phyloP scores from a whole-genome alignment of 306 rosid species.

The Malus asiatica region DNA sequence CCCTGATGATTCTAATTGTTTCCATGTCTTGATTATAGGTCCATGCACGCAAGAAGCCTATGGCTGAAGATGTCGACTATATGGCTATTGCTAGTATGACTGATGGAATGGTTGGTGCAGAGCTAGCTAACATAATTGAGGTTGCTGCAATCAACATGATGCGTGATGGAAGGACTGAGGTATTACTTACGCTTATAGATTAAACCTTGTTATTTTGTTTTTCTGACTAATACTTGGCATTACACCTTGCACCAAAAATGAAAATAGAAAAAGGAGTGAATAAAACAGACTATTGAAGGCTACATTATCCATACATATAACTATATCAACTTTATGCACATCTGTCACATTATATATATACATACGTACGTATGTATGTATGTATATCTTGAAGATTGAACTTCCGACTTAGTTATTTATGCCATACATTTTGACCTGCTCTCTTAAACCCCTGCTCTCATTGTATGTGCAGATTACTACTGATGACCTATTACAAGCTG shows the following conservation, averaged over 20 bases:
- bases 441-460: too few species aligned
- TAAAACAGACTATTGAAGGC: too few species aligned
- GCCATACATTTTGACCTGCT: neutral
- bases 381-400: neutral
- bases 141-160: constrained; percentile 98
- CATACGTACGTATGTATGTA: too few species aligned
- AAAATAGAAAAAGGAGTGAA: too few species aligned
- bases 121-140: constrained; percentile 91
- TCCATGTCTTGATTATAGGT: constrained; percentile 44
- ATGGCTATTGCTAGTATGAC: constrained; percentile 88
- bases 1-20: constrained; percentile 6
- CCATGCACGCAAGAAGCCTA: constrained; percentile 94
- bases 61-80: constrained; percentile 92
- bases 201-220: neutral
- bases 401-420: neutral
- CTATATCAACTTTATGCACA: neutral
- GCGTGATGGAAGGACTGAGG: constrained; percentile 91
- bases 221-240: neutral
- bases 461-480: constrained; percentile 73
- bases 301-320: neutral
- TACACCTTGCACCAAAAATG: too few species aligned
- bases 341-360: neutral
- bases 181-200: constrained; percentile 13
- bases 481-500: constrained; percentile 96
- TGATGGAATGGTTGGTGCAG: constrained; percentile 99